These are phyloP conservation scores for Nakazawaea laoshanensis DNA, from an alignment of 805 yeast genomes.

Conservation along the genomic window DNA sequence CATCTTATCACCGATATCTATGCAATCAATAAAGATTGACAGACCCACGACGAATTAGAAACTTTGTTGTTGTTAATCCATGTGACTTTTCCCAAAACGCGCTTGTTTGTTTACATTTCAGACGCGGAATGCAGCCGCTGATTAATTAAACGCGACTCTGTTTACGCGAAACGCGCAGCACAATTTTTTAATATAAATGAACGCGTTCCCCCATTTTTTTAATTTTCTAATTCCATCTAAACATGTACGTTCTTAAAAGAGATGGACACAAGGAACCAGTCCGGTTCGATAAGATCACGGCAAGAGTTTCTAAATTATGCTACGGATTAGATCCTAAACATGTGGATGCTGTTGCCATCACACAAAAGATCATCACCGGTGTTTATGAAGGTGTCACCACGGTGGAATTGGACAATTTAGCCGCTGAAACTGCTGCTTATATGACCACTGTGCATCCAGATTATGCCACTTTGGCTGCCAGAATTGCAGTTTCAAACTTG, in stretches of 20 bases:
- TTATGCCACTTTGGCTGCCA: conserved; percentile 85
- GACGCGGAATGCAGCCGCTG: too few species aligned
- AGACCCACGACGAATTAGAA: too few species aligned
- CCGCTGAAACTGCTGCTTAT: conserved; percentile 92
- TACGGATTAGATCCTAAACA: conserved; percentile 89
- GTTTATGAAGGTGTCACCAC: conserved; percentile 40
- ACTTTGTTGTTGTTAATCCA: too few species aligned
- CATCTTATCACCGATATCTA: too few species aligned
- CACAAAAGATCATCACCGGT: conserved; percentile 51
- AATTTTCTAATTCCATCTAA: background rate
- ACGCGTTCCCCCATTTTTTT: conserved; percentile 2
- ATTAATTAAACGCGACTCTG: too few species aligned
- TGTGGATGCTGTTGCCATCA: conserved; percentile 92
- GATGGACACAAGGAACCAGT: conserved; percentile 95
- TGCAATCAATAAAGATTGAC: too few species aligned
- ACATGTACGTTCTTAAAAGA: conserved; percentile 82
- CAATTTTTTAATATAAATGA: conserved; percentile 4
- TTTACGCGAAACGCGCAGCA: too few species aligned
- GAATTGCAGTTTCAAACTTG: conserved; percentile 76
- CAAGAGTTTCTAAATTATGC: conserved; percentile 88
- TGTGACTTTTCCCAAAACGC: too few species aligned
- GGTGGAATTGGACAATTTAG: conserved; percentile 30
- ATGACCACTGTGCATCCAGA: conserved; percentile 94
- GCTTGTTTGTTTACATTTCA: too few species aligned
- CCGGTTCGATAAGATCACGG: conserved; percentile 94